Percentiles rank a stretch among this genome's conserved stretches.
phyloP scores from a whole-genome alignment of 2,329 filamentous ascomycete species.

The Aspergillus viridinutans region DNA sequence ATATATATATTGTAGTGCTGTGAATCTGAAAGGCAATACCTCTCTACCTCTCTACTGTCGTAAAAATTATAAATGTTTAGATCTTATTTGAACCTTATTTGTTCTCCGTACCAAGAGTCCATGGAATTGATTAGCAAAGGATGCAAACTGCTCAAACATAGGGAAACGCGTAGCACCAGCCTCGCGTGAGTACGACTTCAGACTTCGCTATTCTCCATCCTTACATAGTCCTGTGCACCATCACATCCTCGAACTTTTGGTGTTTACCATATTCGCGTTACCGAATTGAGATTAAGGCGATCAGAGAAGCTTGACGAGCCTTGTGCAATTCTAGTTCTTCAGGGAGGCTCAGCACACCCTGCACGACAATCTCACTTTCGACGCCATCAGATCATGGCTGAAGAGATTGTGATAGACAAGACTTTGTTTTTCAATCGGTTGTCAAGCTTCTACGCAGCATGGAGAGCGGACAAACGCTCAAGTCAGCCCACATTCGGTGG shows the following conservation, averaged over 20 bases:
- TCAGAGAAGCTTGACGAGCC: not conserved
- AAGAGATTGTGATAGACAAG: slow-evolving; percentile 93
- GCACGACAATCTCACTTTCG: slow-evolving; percentile 9
- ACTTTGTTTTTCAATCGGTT: slow-evolving; percentile 91
- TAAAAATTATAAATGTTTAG: not conserved
- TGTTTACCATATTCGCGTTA: not conserved
- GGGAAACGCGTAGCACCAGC: not conserved
- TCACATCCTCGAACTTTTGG: not conserved
- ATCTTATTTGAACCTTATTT: not conserved
- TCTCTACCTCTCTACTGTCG: too few species aligned
- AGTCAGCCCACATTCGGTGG: slow-evolving; percentile 82
- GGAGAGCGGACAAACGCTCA: slow-evolving; percentile 92
- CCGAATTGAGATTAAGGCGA: not conserved
- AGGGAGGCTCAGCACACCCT: not conserved
- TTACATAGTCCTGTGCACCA: not conserved
- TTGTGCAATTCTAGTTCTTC: not conserved
- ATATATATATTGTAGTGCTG: too few species aligned
- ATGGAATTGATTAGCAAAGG: too few species aligned
- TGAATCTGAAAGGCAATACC: too few species aligned
- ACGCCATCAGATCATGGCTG: slow-evolving; percentile 49
- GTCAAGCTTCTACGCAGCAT: slow-evolving; percentile 78
- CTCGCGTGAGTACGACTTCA: slow-evolving; percentile 5
- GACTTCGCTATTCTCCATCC: slow-evolving; percentile 1
- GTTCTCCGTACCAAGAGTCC: not conserved
- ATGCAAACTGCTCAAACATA: slow-evolving; percentile 20